Evolutionary conservation across 768 basidiomycete species (phyloP), one percentile per base, ranked within the genome.

Genomic region (Phaffia australis): DNA sequence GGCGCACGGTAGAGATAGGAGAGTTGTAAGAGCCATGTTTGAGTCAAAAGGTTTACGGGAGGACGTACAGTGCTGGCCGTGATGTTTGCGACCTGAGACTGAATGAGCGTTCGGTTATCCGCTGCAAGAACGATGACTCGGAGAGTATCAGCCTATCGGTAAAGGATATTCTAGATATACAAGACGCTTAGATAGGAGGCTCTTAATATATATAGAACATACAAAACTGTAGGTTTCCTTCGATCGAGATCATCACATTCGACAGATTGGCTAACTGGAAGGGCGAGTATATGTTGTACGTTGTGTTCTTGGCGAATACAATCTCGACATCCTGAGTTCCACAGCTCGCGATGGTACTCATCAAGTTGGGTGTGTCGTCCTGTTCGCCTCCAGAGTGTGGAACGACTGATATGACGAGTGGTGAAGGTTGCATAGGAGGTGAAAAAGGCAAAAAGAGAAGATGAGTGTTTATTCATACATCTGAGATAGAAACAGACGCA

Each of bases 341-440:
- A 42, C 58, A 59, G 3, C 48, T 1, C 1, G n/a, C 58, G 58
- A 32, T 23, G 8, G 58, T 47, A 47, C 42, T 47, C n/a, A 59
- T 19, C 4, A 59, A 47, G 58, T 59, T 42, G 30, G 58, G 58
- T 23, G 58, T 59, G 35, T 59, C 58, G 58, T 59, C 58, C n/a
- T n/a, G n/a, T 1, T 18, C 15, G 19, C 58, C 58, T 23, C 48
- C 58, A 35, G 7, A 46, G 58, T 59, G 58, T 1, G 32, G n/a
- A 23, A 59, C 58, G 21, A 59, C 58, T 21, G 42, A 59, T 7
- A 14, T 23, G 35, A 46, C 48, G n/a, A n/a, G n/a, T n/a, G n/a
- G n/a, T n/a, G n/a, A n/a, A n/a, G n/a, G n/a, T n/a, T n/a, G n/a
- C n/a, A n/a, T n/a, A n/a, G n/a, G n/a, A n/a, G n/a, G n/a, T n/a